phyloP scores from a whole-genome alignment of 2,329 filamentous ascomycete genomes.

The Colletotrichum sp. region DNA sequence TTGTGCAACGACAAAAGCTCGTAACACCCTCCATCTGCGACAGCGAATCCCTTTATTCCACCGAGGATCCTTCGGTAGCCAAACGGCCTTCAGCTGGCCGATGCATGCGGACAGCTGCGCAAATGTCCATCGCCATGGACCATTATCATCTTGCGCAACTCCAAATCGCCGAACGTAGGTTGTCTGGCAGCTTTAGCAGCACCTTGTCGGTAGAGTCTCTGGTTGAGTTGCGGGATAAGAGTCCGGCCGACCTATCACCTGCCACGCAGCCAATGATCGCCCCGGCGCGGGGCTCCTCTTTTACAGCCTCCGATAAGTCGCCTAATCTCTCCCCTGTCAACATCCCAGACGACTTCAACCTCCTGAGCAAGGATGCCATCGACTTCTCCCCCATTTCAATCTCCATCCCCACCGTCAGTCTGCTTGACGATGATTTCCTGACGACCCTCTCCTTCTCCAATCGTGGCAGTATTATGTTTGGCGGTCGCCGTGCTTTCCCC shows the following conservation, averaged over 20 bases:
- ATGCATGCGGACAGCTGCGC: slow-evolving; percentile 1
- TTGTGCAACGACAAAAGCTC: slow-evolving; percentile 23
- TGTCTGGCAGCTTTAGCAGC: slow-evolving; percentile 32
- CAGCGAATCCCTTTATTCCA: slow-evolving; percentile 35
- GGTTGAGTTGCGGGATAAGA: slow-evolving; percentile 24
- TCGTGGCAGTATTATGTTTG: slow-evolving; percentile 67
- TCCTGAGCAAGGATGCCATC: slow-evolving; percentile 21
- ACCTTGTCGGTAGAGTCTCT: slow-evolving; percentile 26
- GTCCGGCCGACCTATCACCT: slow-evolving; percentile 30
- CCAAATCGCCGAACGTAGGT: slow-evolving; percentile 18
- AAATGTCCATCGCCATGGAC: background rate
- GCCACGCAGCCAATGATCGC: slow-evolving; percentile 26
- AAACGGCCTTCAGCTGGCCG: background rate
- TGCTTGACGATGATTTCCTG: slow-evolving; percentile 65
- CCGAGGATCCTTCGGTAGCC: background rate
- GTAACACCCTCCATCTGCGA: slow-evolving; percentile 23
- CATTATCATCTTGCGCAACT: slow-evolving; percentile 1
- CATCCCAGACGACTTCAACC: slow-evolving; percentile 25
- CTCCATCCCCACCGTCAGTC: slow-evolving; percentile 58
- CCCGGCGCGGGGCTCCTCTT: slow-evolving; percentile 28
- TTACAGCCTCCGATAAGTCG: slow-evolving; percentile 15
- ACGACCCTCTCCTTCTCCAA: slow-evolving; percentile 65
- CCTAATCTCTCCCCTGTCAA: slow-evolving; percentile 23
- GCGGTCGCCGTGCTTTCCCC: slow-evolving; percentile 34
- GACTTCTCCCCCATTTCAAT: slow-evolving; percentile 59